phyloP scores from a whole-genome alignment of 164 flowering plant genomes.

The Stephania yunnanensis region DNA sequence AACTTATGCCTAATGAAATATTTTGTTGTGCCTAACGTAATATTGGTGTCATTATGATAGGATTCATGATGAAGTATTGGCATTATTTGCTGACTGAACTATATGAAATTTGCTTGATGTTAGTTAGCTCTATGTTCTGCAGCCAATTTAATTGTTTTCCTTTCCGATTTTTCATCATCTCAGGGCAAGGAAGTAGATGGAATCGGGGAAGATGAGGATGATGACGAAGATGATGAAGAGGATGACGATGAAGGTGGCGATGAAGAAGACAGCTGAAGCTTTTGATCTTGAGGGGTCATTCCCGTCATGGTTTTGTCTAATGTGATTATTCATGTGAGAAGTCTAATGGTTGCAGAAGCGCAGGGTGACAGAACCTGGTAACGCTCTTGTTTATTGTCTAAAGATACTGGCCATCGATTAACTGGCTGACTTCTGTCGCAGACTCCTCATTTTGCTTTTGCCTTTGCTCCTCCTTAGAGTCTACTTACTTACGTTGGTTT shows the following conservation, averaged over 20 bases:
- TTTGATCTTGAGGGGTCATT: background rate
- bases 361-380: background rate
- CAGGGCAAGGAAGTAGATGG: background rate
- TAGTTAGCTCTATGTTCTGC: background rate
- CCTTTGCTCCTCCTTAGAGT: background rate
- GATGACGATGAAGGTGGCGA: constrained; percentile 1
- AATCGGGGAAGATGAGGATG: constrained; percentile 1
- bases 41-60: background rate
- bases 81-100: background rate
- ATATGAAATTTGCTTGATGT: background rate
- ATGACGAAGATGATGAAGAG: background rate
- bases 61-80: background rate
- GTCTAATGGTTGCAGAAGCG: constrained; percentile 2
- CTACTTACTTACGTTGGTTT: background rate
- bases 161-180: background rate
- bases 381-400: background rate
- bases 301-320: background rate
- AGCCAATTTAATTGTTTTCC: background rate
- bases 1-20: background rate
- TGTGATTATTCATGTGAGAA: background rate
- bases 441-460: background rate
- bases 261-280: background rate
- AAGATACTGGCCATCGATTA: background rate
- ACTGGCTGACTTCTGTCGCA: background rate
- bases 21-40: background rate